These are phyloP conservation scores for Cyberlindnera bimundalis DNA, from an alignment of 805 yeast genomes.

Conservation along the genomic window DNA sequence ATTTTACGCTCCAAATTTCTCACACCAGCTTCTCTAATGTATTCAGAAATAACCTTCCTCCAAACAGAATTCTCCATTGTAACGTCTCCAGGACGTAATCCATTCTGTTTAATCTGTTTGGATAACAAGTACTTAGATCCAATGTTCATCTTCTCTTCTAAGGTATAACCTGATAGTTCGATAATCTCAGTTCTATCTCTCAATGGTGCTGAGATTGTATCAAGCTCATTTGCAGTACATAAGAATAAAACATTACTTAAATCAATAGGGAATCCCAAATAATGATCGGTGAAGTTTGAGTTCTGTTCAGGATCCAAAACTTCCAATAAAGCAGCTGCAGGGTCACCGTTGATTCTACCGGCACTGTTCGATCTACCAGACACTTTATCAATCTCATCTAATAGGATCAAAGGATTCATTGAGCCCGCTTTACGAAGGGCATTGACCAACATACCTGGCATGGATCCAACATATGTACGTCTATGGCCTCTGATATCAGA, in stretches of 20 bases:
- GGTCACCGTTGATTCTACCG: conserved; percentile 68
- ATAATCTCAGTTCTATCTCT: conserved; percentile 83
- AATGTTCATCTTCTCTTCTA: conserved; percentile 70
- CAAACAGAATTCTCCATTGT: conserved; percentile 50
- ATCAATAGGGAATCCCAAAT: conserved; percentile 81
- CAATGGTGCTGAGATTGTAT: conserved; percentile 69
- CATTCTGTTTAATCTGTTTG: conserved; percentile 67
- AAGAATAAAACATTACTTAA: conserved; percentile 76
- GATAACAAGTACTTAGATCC: conserved; percentile 69
- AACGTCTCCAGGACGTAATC: conserved; percentile 47
- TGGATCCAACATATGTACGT: conserved; percentile 87
- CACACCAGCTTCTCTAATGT: conserved; percentile 86
- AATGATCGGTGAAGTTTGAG: conserved; percentile 71
- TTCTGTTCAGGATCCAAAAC: conserved; percentile 92
- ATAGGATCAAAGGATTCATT: conserved; percentile 77
- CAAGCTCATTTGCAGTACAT: conserved; percentile 81
- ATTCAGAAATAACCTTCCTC: conserved; percentile 58
- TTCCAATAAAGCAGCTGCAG: conserved; percentile 84
- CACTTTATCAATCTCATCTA: conserved; percentile 85
- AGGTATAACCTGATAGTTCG: conserved; percentile 74
- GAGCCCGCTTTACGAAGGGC: conserved; percentile 71
- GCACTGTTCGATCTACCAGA: conserved; percentile 46
- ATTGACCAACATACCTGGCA: conserved; percentile 82
- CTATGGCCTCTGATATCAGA: conserved; percentile 89
- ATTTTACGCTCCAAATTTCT: conserved; percentile 72